phyloP scores from a whole-genome alignment of 805 yeast species.

The Saturnispora sanitii region DNA sequence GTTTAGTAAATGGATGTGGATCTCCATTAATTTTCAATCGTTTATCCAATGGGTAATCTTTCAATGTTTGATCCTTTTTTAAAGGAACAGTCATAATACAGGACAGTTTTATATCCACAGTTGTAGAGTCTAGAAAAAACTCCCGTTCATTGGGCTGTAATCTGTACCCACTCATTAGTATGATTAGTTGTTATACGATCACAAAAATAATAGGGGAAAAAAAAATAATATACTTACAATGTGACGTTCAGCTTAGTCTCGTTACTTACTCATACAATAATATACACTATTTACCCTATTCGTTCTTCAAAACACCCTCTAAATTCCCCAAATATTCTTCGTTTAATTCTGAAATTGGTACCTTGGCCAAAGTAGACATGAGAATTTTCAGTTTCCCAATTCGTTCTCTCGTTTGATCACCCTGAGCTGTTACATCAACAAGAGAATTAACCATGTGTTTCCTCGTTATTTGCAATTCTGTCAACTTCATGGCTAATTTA shows the following conservation, averaged over 20 bases:
- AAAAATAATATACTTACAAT: not conserved
- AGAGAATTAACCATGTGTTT: conserved; percentile 43
- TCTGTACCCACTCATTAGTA: conserved; percentile 4
- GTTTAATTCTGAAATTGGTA: conserved; percentile 58
- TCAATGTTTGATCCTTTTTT: conserved; percentile 10
- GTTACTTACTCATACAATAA: too few relatives aligned
- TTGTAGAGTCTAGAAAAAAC: conserved; percentile 11
- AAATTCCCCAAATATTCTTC: too few relatives aligned
- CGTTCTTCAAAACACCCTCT: too few relatives aligned
- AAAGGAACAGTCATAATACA: conserved; percentile 18
- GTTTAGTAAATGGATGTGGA: conserved; percentile 13
- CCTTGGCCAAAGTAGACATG: conserved; percentile 59
- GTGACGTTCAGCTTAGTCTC: not conserved
- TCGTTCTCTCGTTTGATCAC: conserved; percentile 39
- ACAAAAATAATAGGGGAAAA: not conserved
- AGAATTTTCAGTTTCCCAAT: conserved; percentile 60
- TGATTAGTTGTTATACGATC: not conserved
- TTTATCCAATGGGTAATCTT: conserved; percentile 4
- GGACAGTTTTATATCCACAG: conserved; percentile 9
- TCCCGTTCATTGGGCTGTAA: conserved; percentile 13
- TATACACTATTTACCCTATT: too few relatives aligned
- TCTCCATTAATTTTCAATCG: not conserved
- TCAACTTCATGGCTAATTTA: conserved; percentile 31
- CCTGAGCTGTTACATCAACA: conserved; percentile 25
- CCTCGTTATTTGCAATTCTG: conserved; percentile 45